Conservation (phyloP, 441 rosid genomes). For the Bocquillonia castaneifolia region DNA sequence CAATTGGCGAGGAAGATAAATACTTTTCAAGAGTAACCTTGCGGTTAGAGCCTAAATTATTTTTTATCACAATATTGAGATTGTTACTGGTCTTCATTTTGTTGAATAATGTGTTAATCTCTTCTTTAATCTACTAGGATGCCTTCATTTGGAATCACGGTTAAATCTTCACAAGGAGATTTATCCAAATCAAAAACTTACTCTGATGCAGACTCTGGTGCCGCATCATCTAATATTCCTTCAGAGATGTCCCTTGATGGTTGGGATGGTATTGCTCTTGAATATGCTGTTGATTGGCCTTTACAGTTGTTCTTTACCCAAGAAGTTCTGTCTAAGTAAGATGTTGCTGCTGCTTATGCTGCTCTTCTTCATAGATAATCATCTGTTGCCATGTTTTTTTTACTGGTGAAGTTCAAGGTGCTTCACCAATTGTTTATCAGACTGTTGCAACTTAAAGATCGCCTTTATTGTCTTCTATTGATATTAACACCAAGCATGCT, state of each 20-base stretch:
- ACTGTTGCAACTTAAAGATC: constrained; percentile 2
- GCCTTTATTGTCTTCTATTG: not conserved
- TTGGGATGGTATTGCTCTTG: constrained; percentile 92
- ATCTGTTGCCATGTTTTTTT: not conserved
- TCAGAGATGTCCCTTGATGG: constrained; percentile 69
- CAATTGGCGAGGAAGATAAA: constrained; percentile 86
- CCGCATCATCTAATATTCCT: constrained; percentile 37
- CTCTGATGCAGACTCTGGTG: constrained; percentile 39
- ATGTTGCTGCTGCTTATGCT: constrained; percentile 23
- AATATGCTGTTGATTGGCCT: constrained; percentile 95
- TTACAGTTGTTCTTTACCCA: constrained; percentile 88
- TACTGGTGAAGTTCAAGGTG: not conserved
- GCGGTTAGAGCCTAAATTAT: constrained; percentile 51
- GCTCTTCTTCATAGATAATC: not conserved
- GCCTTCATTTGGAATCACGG: constrained; percentile 78
- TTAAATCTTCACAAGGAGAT: constrained; percentile 66
- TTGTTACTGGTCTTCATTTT: not conserved
- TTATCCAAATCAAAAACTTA: constrained; percentile 46
- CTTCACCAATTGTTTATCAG: not conserved
- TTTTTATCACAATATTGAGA: constrained; percentile 12
- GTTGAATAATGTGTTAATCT: constrained; percentile 2
- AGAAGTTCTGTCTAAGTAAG: constrained; percentile 93
- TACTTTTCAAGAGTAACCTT: constrained; percentile 78
- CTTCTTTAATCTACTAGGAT: constrained; percentile 44
- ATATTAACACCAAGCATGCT: constrained; percentile 24